Evolutionary conservation across 371 early-diverging fungal species (phyloP).

Genomic region (Smittium culicis): DNA sequence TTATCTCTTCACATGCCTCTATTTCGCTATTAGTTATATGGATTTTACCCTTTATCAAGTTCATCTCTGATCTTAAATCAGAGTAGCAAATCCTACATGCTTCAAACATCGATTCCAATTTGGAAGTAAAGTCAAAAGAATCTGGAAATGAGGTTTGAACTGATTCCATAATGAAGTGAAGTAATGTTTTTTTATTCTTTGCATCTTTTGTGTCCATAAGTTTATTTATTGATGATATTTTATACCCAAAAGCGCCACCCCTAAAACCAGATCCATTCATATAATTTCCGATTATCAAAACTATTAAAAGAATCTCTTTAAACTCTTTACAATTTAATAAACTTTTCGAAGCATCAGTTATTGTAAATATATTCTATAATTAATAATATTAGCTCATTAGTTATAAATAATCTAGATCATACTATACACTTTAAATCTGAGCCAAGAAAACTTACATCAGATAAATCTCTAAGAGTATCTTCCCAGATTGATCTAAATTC

Average conservation of each 20-base stretch:
- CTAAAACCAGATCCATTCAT: slow-evolving; percentile 80
- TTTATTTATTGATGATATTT: slow-evolving; percentile 73
- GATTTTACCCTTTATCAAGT: slow-evolving; percentile 26
- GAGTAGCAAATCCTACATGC: slow-evolving; percentile 55
- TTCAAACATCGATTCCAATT: slow-evolving; percentile 49
- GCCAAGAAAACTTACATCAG: neutral
- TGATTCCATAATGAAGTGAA: slow-evolving; percentile 62
- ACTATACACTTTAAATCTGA: no score
- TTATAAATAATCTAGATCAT: no score
- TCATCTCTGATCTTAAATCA: slow-evolving; percentile 31
- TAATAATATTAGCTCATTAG: no score
- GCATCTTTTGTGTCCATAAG: slow-evolving; percentile 72
- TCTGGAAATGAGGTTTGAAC: slow-evolving; percentile 52
- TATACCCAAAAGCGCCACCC: slow-evolving; percentile 82
- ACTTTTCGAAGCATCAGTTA: slow-evolving; percentile 35
- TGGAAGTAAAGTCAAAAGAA: slow-evolving; percentile 46
- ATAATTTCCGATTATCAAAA: slow-evolving; percentile 76
- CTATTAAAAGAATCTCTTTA: slow-evolving; percentile 39
- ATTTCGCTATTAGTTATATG: slow-evolving; percentile 28
- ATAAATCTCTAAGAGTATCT: slow-evolving; percentile 52
- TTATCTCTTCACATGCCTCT: slow-evolving; percentile 25
- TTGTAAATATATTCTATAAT: slow-evolving; percentile 33
- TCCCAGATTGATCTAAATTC: slow-evolving; percentile 54
- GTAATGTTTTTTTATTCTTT: slow-evolving; percentile 51
- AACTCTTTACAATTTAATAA: slow-evolving; percentile 36